Base-by-base conservation (phyloP, 2,329 filamentous ascomycete genomes). In the Cadophora sp. region DNA sequence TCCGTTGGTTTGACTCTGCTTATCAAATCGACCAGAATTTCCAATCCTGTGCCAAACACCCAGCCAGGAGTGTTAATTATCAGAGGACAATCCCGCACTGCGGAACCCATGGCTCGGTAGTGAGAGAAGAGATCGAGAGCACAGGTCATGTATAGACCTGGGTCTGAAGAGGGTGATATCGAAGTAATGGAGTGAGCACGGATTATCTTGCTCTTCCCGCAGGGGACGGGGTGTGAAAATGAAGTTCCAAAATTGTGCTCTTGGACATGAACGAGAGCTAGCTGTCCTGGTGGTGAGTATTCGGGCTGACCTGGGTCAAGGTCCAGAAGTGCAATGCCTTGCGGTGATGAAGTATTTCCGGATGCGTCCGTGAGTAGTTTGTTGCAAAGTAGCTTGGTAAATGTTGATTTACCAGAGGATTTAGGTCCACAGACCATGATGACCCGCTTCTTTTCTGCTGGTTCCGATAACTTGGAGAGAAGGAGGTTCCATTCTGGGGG, bases 301-400 rank as follows among this genome's bases (percentile, higher is more conserved):
- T 94, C 92, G 2, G 92, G 91, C 73, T 94, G 91, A 0, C 89
- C 90, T 0, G 91, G 90, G 74, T 96, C 92, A 11, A 95, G 82
- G 72, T 96, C 92, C 7, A 96, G 82, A 81, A 64, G 83, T 84
- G 30, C 90, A 81, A 59, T 78, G 22, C 74, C 77, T 36, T 66
- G 62, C 4, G 50, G 69, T 9, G 66, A 39, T 0, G 72, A 55
- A 56, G 11, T 45, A 39, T 9, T 24, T 41, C 36, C 43, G 43
- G 18, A 18, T 27, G 18, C 20, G n/a, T 3, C 62, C 64, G 73
- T 73, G 73, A 92, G 78, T 9, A 92, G 79, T 13, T 87, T 84
- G 73, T 94, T 94, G 9, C 84, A 79, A 2, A 94, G 80, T 4
- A 93, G 77, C 58, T 85, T 87, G 14, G 86, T 85, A 75, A 94